Evolutionary conservation across 805 yeast species (phyloP), one percentile per base, ranked within the genome.

Genomic region (Monosporozyma unispora): DNA sequence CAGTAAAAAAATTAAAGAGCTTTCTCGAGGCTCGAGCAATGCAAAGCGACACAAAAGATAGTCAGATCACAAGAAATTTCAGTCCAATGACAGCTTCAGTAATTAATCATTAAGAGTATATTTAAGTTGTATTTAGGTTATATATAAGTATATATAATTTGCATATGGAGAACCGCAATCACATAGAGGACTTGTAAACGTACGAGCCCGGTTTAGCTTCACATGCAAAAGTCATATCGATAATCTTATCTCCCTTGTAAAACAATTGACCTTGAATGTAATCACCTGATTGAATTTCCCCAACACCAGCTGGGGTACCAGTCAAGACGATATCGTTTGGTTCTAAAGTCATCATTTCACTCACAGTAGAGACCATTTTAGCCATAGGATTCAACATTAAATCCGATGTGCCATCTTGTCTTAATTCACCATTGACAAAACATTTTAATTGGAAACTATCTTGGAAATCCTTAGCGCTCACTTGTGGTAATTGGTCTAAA

Each of bases 261-360:
- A 65, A 68, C 53, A 88, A 67, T 54, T 78, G 76, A 6, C 95
- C 95, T 44, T 74, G 73, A 25, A 93, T 71, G 23, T 65, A 61
- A 63, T 93, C 98, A 9, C 97, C 98, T 0, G 95, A 86, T 5
- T 66, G 66, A 31, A 90, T 70, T 23, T 76, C 70, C 8, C 98
- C 96, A n/a, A 93, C 99, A 16, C 99, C 99, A 66, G 89, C 87
- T 44, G 99, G 99, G 1, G 99, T 93, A 16, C 99, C 99, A 1
- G 99, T 93, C 47, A 93, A 73, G 51, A 93, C 81, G 54, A 93
- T 75, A 62, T 93, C 99, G 28, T 96, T 96, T 48, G 87, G 82
- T 59, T 90, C 81, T 50, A 93, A 72, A 3, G 97, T 87, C 91
- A 91, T 91, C 58, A 87, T 81, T n/a, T 81, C 69, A 4, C 96